A percentile compares a stretch with the other conserved stretches of the same genome.
These are phyloP conservation scores for Epichloe gansuensis DNA, from an alignment of 2,329 filamentous ascomycete genomes.

Conservation along the genomic window DNA sequence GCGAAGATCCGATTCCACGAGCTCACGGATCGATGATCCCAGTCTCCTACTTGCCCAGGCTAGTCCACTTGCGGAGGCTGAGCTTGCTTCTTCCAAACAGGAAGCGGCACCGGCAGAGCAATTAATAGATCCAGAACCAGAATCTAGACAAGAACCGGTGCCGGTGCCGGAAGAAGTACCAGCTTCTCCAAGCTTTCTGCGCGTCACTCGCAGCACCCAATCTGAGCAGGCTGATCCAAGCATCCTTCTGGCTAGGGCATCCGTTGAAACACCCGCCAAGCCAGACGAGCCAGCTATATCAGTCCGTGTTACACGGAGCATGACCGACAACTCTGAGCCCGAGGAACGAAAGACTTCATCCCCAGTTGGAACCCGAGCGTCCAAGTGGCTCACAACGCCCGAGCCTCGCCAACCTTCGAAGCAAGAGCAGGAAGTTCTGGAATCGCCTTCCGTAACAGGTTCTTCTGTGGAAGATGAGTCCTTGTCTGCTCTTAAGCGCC, in stretches of 20 bases:
- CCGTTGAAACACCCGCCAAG: slow-evolving; percentile 1
- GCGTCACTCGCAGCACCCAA: slow-evolving; percentile 16
- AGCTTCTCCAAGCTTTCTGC: slow-evolving; percentile 5
- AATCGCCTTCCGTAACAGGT: slow-evolving; percentile 17
- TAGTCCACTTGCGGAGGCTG: neutral
- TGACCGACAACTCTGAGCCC: slow-evolving; percentile 8
- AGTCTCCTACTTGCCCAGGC: slow-evolving; percentile 17
- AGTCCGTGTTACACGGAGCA: slow-evolving; percentile 13
- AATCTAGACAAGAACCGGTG: neutral
- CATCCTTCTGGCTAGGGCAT: slow-evolving; percentile 13
- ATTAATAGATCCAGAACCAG: neutral
- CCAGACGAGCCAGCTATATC: neutral
- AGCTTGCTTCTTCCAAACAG: neutral
- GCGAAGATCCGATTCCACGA: slow-evolving; percentile 12
- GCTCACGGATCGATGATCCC: slow-evolving; percentile 15
- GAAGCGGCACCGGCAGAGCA: neutral
- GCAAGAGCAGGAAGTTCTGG: slow-evolving; percentile 8
- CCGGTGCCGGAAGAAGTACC: neutral
- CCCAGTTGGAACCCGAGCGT: slow-evolving; percentile 2
- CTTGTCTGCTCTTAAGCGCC: slow-evolving; percentile 27
- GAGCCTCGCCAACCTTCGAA: neutral
- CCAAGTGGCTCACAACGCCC: neutral
- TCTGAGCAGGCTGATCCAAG: slow-evolving; percentile 15
- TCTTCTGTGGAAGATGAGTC: slow-evolving; percentile 15
- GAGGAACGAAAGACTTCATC: slow-evolving; percentile 1